Conservation (phyloP, 2,329 filamentous ascomycete genomes). For the Periconia sp. region DNA sequence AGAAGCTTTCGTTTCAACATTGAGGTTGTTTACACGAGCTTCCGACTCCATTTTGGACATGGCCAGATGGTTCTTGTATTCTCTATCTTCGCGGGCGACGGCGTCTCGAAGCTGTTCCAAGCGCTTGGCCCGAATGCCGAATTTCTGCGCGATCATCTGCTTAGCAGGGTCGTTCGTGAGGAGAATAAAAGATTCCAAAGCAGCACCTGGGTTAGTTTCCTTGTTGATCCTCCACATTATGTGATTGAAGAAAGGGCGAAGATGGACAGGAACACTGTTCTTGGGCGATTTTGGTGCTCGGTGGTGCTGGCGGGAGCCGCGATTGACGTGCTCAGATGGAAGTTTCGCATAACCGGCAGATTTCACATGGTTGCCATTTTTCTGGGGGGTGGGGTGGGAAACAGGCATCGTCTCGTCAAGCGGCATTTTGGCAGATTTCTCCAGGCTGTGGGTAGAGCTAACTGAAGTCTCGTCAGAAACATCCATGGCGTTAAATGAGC, state of each 20-base stretch:
- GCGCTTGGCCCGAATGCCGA: constrained; percentile 53
- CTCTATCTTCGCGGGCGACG: constrained; percentile 52
- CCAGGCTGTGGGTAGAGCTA: constrained; percentile 48
- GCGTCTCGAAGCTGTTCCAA: constrained; percentile 54
- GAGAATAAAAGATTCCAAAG: constrained; percentile 54
- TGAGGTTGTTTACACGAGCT: constrained; percentile 18
- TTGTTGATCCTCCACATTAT: constrained; percentile 55
- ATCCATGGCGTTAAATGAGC: constrained; percentile 40
- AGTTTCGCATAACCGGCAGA: constrained; percentile 10
- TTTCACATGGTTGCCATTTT: constrained; percentile 28
- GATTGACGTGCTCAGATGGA: constrained; percentile 29
- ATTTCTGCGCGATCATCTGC: constrained; percentile 50
- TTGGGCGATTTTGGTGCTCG: constrained; percentile 29
- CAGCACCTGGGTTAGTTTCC: constrained; percentile 49
- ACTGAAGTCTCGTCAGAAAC: constrained; percentile 43
- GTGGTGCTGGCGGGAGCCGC: constrained; percentile 28
- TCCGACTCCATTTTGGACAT: constrained; percentile 42
- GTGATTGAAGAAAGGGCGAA: constrained; percentile 54
- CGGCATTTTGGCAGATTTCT: constrained; percentile 42
- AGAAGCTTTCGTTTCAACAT: constrained; percentile 15
- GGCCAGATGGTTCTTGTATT: constrained; percentile 46
- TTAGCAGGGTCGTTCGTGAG: constrained; percentile 53
- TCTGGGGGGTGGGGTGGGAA: constrained; percentile 20
- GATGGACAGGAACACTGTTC: constrained; percentile 38
- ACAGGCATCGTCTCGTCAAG: constrained; percentile 27